A percentile compares a stretch with the other conserved stretches of the same genome.
phyloP scores from a whole-genome alignment of 2,329 filamentous ascomycete species.

The Zymoseptoria passerinii region DNA sequence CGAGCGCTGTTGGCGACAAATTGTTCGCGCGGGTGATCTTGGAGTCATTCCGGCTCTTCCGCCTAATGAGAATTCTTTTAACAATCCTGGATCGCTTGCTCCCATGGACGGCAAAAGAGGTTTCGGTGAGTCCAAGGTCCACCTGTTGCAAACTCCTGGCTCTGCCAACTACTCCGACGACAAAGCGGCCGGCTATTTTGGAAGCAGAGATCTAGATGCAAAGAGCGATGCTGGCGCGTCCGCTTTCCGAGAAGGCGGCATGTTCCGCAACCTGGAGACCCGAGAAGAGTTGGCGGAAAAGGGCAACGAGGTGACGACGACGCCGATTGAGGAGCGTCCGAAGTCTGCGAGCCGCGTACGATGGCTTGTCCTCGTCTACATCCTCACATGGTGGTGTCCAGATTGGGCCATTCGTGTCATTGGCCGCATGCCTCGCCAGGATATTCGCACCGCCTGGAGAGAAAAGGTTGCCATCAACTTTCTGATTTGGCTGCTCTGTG shows the following conservation, averaged over 20 bases:
- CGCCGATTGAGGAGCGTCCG: conserved; percentile 78
- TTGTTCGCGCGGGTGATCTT: conserved; percentile 64
- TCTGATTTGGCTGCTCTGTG: conserved; percentile 85
- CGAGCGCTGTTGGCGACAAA: conserved; percentile 89
- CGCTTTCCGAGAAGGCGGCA: conserved; percentile 85
- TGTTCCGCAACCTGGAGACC: conserved; percentile 96
- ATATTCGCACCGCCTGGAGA: conserved; percentile 86
- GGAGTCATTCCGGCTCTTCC: conserved; percentile 49
- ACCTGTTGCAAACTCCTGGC: conserved; percentile 48
- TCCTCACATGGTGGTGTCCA: conserved; percentile 79
- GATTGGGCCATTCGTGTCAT: conserved; percentile 70
- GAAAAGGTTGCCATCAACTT: conserved; percentile 98
- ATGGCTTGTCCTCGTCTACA: conserved; percentile 78
- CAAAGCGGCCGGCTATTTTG: conserved; percentile 75
- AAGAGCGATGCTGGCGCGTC: conserved; percentile 88
- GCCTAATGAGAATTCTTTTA: conserved; percentile 43
- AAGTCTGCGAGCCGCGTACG: conserved; percentile 75
- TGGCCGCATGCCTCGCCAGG: conserved; percentile 83
- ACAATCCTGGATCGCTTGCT: conserved; percentile 51
- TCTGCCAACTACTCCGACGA: conserved; percentile 59
- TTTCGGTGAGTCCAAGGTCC: conserved; percentile 53
- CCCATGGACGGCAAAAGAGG: conserved; percentile 44
- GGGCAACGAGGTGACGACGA: conserved; percentile 79
- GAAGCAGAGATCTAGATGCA: conserved; percentile 66
- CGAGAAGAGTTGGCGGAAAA: conserved; percentile 92